phyloP scores from a whole-genome alignment of 495 filamentous ascomycete genomes.

The Recurvomyces mirabilis region DNA sequence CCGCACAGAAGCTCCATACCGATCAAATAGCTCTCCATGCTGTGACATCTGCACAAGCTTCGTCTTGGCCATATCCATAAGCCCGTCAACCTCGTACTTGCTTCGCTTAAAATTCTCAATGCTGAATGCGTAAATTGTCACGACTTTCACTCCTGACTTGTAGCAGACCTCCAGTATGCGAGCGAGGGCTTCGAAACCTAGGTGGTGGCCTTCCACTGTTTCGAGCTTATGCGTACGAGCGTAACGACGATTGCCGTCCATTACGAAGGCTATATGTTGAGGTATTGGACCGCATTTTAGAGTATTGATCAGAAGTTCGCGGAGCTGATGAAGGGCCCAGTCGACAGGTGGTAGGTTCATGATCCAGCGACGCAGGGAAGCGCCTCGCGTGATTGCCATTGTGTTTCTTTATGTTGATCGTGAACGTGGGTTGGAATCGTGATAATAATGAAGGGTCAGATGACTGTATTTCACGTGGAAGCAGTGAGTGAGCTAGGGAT shows the following conservation, averaged over 20 bases:
- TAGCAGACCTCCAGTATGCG: constrained; percentile 94
- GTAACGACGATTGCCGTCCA: constrained; percentile 95
- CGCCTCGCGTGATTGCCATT: constrained; percentile 7
- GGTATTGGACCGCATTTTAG: constrained; percentile 84
- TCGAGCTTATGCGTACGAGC: constrained; percentile 84
- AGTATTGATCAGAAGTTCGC: constrained; percentile 75
- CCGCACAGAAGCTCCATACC: constrained; percentile 77
- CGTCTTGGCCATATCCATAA: constrained; percentile 96
- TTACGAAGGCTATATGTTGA: constrained; percentile 91
- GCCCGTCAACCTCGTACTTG: constrained; percentile 91
- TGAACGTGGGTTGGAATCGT: too few species aligned
- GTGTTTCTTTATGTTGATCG: too few species aligned
- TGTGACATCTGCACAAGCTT: constrained; percentile 84
- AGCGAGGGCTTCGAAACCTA: constrained; percentile 91
- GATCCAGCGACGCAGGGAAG: constrained; percentile 76
- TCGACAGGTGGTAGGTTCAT: constrained; percentile 79
- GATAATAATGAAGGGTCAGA: too few species aligned
- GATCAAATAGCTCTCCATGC: constrained; percentile 85
- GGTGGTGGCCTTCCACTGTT: constrained; percentile 91
- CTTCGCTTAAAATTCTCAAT: constrained; percentile 98
- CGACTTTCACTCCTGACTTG: constrained; percentile 85
- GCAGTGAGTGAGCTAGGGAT: too few species aligned
- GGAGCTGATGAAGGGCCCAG: constrained; percentile 60
- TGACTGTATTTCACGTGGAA: too few species aligned
- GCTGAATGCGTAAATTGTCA: constrained; percentile 95